Base-by-base conservation (phyloP, 208 protist species). In the Angomonas ambiguus region DNA sequence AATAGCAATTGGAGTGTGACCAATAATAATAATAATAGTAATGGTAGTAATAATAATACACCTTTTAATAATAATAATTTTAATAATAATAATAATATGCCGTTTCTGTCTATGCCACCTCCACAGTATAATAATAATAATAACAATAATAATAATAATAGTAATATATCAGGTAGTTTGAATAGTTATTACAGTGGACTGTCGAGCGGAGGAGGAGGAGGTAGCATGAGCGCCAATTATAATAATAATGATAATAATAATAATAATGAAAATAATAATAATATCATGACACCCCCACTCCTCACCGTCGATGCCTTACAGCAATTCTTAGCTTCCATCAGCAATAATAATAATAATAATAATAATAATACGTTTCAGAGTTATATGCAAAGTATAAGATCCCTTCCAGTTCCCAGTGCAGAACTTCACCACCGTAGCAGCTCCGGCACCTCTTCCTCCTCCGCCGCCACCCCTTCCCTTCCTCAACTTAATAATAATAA, bases 121-220 rank as follows among this genome's bases (percentile, higher is more conserved):
- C 13, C 16, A 30, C 16, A 56, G 6, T 30, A 5, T 24, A 56
- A 56, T 56, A 56, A 20, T 56, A 56, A 56, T 27, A 56, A 56
- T 27, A 56, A 27, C 27, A 56, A 56, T 56, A 56, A 56, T 56
- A 56, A 56, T 56, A 56, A 56, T 56, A 56, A 56, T 56, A 56
- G 25, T 56, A 56, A 56, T 56, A 10, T 8, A 56, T 30, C 27
- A 24, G 25, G n/a, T 62, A n/a, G n/a, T 32, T 62, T 32, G 24
- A 62, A 16, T 4, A 34, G n/a, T 62, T 42, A 45, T 45, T n/a
- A 45, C 38, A 45, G 38, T 16, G 16, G 16, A n/a, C 8, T 45
- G 38, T 16, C n/a, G n/a, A n/a, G n/a, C n/a, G n/a, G n/a, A n/a
- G n/a, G n/a, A n/a, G n/a, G n/a, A n/a, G n/a, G n/a, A n/a, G 20